These are phyloP conservation scores for Aspergillus novofumigatus DNA, from an alignment of 2,329 filamentous ascomycete species.

Conservation along the genomic window DNA sequence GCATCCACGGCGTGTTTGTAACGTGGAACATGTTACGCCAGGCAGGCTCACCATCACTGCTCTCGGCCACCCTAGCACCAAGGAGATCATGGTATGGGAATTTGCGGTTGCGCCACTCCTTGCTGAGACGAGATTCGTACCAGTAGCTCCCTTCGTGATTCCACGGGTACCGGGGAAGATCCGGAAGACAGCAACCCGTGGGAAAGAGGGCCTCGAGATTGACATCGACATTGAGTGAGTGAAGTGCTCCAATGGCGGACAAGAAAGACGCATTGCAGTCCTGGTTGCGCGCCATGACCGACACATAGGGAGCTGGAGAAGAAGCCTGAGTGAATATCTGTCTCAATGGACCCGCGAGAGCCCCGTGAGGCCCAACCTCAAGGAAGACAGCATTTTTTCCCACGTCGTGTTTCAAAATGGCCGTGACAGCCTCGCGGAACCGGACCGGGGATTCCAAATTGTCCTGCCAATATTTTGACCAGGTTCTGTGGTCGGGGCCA, in stretches of 20 bases:
- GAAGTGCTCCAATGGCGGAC: no score
- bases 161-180: constrained; percentile 27
- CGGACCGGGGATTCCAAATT: constrained; percentile 19
- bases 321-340: constrained; percentile 10
- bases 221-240: no score
- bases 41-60: constrained; percentile 23
- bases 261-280: background rate
- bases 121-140: constrained; percentile 17
- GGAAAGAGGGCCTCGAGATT: constrained; percentile 1
- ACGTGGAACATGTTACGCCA: constrained; percentile 37
- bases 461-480: constrained; percentile 16
- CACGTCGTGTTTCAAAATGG: constrained; percentile 2
- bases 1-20: no score
- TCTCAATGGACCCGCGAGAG: constrained; percentile 29
- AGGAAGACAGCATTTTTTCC: constrained; percentile 18
- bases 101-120: constrained; percentile 15
- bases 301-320: constrained; percentile 1
- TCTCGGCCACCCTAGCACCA: constrained; percentile 25
- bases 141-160: constrained; percentile 10
- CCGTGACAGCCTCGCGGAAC: constrained; percentile 11
- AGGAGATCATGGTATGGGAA: constrained; percentile 20
- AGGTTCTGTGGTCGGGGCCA: background rate
- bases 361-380: constrained; percentile 35
- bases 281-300: constrained; percentile 2
- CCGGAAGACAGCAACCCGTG: constrained; percentile 3